Evolutionary conservation across 2,329 filamentous ascomycete genomes (phyloP).

Genomic region (Coniochaeta sp.): DNA sequence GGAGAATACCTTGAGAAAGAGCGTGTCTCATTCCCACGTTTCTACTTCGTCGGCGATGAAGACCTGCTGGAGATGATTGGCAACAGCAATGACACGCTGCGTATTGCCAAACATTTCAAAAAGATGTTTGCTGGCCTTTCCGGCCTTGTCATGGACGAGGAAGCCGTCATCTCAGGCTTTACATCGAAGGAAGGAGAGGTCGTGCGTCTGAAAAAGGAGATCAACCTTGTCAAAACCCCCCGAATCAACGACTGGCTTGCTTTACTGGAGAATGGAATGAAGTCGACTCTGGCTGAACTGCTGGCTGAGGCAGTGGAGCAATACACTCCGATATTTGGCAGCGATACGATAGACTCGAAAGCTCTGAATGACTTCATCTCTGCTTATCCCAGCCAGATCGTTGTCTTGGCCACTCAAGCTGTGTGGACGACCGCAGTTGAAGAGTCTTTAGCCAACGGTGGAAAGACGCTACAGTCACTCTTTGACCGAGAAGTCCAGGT

Average conservation of each 20-base stretch:
- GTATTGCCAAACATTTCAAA: slow-evolving; percentile 97
- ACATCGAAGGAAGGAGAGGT: slow-evolving; percentile 93
- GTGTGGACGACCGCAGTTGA: slow-evolving; percentile 91
- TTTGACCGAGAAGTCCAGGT: slow-evolving; percentile 80
- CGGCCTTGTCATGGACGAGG: slow-evolving; percentile 84
- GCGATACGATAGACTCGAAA: slow-evolving; percentile 59
- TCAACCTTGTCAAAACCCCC: slow-evolving; percentile 87
- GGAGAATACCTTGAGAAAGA: slow-evolving; percentile 98
- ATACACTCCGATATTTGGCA: slow-evolving; percentile 71
- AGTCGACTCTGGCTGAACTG: slow-evolving; percentile 82
- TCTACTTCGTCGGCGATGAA: slow-evolving; percentile 99
- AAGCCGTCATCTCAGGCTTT: slow-evolving; percentile 82
- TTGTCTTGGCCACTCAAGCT: slow-evolving; percentile 87
- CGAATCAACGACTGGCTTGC: slow-evolving; percentile 99
- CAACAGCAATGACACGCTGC: slow-evolving; percentile 94
- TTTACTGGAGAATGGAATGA: slow-evolving; percentile 88
- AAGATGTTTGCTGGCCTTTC: slow-evolving; percentile 99
- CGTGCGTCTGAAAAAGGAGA: slow-evolving; percentile 80
- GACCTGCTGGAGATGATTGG: slow-evolving; percentile 98
- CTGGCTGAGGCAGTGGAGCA: slow-evolving; percentile 78
- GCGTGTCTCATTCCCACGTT: slow-evolving; percentile 92
- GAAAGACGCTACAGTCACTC: slow-evolving; percentile 58
- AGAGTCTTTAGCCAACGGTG: slow-evolving; percentile 60
- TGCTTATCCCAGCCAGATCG: slow-evolving; percentile 85
- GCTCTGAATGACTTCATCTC: slow-evolving; percentile 75